Evolutionary conservation across 208 protist species (phyloP).

Genomic region (Trichomonas vaginalis): DNA sequence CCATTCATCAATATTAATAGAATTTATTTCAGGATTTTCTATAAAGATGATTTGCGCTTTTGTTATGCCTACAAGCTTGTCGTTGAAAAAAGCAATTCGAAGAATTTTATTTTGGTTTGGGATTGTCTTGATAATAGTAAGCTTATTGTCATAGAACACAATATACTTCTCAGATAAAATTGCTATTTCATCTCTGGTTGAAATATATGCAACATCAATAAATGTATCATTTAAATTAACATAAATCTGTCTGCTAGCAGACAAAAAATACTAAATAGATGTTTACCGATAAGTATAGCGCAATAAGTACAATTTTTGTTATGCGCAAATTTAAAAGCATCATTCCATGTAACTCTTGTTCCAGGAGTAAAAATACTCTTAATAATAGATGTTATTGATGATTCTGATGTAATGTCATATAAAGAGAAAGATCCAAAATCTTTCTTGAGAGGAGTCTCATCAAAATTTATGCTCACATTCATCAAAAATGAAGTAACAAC

Average conservation of each 20-base stretch:
- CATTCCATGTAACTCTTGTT: neutral
- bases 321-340: neutral
- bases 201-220: neutral
- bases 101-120: neutral
- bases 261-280: neutral
- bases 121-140: neutral
- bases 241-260: neutral
- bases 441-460: neutral
- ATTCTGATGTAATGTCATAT: neutral
- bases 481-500: too few relatives aligned
- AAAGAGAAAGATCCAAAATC: neutral
- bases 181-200: neutral
- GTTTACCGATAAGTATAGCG: neutral
- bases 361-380: neutral
- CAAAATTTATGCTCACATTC: too few relatives aligned
- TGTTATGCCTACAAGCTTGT: neutral
- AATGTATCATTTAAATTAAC: neutral
- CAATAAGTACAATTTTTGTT: neutral
- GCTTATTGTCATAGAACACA: neutral
- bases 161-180: neutral
- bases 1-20: neutral
- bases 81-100: neutral
- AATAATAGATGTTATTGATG: neutral
- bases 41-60: neutral
- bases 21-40: neutral